Evolutionary conservation across 2,329 filamentous ascomycete species (phyloP), one percentile per base, ranked within the genome.

Genomic region (Lojkania enalia): DNA sequence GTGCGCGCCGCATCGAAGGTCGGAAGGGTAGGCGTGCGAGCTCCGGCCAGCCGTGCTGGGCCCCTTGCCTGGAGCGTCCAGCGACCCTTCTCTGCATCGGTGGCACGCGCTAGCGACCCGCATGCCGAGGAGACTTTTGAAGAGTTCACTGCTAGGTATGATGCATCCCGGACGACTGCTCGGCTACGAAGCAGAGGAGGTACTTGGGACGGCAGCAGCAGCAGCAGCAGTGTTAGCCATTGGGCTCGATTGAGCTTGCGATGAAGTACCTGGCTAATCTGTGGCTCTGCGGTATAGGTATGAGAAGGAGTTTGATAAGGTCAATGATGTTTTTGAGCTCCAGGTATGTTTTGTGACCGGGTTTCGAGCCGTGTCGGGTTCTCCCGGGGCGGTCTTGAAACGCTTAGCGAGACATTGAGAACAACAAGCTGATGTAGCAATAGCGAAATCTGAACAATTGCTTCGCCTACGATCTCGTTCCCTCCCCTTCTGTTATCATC

Each of bases 391-490:
- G 36, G n/a, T n/a, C n/a, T n/a, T n/a, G n/a, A n/a, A n/a, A n/a
- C n/a, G n/a, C n/a, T n/a, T n/a, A 42, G 20, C 18, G 15, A 32
- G 37, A 19, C 16, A 20, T 44, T 30, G 7, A 25, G 27, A 33
- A 20, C 35, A 51, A 12, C 23, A 14, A 40, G 39, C 58, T 67
- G 44, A 67, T 44, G 37, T 15, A 6, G 14, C 16, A 13, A 56
- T 69, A 90, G 83, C 88, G 90, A 75, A 96, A 96, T 80, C 82
- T 96, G 70, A 99, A 99, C 86, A 99, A 99, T 80, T 92, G 90
- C 72, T 99, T 99, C 78, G 94, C 94, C 71, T 99, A 99, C 86
- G 94, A 99, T 85, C 87, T 99, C 68, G 94, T 99, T 59, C 94
- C 95, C 69, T 94, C 92, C 33, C 85, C 92, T 56, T 84, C 88